Base-by-base conservation (phyloP, 2,329 filamentous ascomycete species). In the Talaromyces verruculosus region DNA sequence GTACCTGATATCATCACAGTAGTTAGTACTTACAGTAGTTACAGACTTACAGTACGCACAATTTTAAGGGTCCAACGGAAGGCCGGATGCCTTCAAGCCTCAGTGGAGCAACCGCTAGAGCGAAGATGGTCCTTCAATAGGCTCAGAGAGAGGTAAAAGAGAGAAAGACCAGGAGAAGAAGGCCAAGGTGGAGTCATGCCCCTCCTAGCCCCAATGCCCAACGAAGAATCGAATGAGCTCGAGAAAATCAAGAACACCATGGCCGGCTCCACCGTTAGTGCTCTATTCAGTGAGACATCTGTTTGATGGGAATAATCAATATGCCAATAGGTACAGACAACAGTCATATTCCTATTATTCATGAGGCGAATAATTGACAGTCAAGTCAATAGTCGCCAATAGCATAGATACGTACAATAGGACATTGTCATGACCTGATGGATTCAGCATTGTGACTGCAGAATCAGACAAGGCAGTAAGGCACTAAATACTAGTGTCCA, bases 51-150 rank as follows among this genome's bases (percentile, higher is more conserved):
- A 25, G 25, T 19, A 55, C 15, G 5, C 19, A 41, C 41, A 57
- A 17, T 58, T 17, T 59, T n/a, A 17, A 59, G 55, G 55, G 55
- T 39, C 51, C 51, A 3, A 59, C 22, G 33, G 55, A 59, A 41
- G 55, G 19, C 33, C 33, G 37, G 55, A 41, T 37, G 30, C 25
- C 33, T 8, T 30, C 49, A 58, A 58, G 33, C 33, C 30, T 39
- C 33, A 59, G 55, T 39, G 55, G 55, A 59, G 37, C 53, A 25
- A n/a, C n/a, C 1, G n/a, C 25, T 37, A 22, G 33, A 33, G 28
- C 1, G n/a, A 35, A 47, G 19, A 22, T 22, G 43, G 43, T 47
- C 25, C 43, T 25, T 25, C 25, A 25, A 25, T 25, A 25, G 25
- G 25, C 7, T 45, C 6, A 43, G 41, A 45, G 43, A 19, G 43